A percentile compares a stretch with the other conserved stretches of the same genome.
Evolutionary conservation across 768 basidiomycete species (phyloP).

Genomic region (Postia placenta): DNA sequence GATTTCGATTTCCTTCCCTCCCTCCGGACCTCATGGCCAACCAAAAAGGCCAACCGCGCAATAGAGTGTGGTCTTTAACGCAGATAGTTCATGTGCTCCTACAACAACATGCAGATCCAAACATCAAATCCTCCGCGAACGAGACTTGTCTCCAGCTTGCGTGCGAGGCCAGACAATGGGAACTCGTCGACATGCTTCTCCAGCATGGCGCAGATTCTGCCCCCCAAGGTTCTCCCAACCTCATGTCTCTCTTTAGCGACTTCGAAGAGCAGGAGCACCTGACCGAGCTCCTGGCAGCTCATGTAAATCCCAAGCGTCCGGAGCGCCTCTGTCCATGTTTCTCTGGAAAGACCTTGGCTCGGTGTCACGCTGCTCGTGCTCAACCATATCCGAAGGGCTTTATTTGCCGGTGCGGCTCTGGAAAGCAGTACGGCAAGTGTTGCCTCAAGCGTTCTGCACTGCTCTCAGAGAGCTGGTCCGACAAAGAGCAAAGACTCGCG

Average conservation of each 20-base stretch:
- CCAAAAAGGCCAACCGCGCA: not conserved
- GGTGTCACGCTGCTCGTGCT: slow-evolving; percentile 15
- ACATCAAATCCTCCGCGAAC: not conserved
- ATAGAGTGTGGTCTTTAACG: not conserved
- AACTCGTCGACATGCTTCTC: not conserved
- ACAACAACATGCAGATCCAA: not conserved
- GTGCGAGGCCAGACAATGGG: not conserved
- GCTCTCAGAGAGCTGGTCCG: no score
- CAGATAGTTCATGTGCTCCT: not conserved
- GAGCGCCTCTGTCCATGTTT: slow-evolving; percentile 21
- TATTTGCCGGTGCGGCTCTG: slow-evolving; percentile 17
- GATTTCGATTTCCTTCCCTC: not conserved
- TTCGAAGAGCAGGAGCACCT: not conserved
- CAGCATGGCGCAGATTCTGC: not conserved
- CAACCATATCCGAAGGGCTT: slow-evolving; percentile 17
- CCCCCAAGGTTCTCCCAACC: not conserved
- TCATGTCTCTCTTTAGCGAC: not conserved
- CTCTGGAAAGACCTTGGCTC: slow-evolving; percentile 16
- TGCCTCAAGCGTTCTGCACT: slow-evolving; percentile 13
- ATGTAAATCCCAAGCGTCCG: slow-evolving; percentile 8
- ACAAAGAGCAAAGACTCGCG: no score
- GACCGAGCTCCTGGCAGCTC: not conserved
- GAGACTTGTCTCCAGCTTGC: not conserved
- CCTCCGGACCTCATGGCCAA: not conserved
- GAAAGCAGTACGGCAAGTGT: slow-evolving; percentile 17